Conservation (phyloP, 345 rosid species). For the Camelina hispida region DNA sequence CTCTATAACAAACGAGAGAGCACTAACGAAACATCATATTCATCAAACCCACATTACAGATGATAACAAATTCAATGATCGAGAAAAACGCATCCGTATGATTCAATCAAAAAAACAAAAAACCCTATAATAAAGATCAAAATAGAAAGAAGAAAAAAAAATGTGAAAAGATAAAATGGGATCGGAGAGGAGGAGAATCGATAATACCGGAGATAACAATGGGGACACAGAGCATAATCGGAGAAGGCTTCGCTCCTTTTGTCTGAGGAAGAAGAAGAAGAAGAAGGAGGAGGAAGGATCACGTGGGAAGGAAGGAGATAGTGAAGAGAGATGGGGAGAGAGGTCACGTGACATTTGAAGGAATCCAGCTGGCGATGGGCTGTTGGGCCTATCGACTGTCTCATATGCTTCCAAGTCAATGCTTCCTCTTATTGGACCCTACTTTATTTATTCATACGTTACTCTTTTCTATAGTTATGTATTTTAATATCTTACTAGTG, state of each 20-base stretch:
- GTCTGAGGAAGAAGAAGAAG: conserved; percentile 23
- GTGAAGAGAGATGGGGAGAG: conserved; percentile 41
- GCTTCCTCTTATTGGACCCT: conserved; percentile 39
- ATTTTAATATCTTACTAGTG: no score
- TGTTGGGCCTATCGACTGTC: conserved; percentile 48
- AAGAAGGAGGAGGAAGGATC: conserved; percentile 31
- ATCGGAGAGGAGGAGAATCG: conserved; percentile 37
- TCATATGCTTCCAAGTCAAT: conserved; percentile 43
- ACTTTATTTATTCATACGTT: conserved; percentile 37
- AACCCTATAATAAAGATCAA: conserved; percentile 26
- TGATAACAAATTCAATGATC: neutral
- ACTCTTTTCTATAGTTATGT: neutral
- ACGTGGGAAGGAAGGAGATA: conserved; percentile 43
- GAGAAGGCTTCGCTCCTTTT: conserved; percentile 22
- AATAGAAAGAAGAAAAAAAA: neutral
- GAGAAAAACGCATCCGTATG: conserved; percentile 23
- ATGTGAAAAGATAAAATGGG: neutral
- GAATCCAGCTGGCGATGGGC: conserved; percentile 47
- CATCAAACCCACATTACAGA: conserved; percentile 10
- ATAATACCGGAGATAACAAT: conserved; percentile 34
- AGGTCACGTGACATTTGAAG: conserved; percentile 45
- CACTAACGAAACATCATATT: conserved; percentile 8
- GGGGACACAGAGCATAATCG: conserved; percentile 42
- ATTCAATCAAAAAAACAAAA: neutral
- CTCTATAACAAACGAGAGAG: neutral